Evolutionary conservation across 2,329 filamentous ascomycete species (phyloP), one percentile per base, ranked within the genome.

Genomic region (Calonectria montana): DNA sequence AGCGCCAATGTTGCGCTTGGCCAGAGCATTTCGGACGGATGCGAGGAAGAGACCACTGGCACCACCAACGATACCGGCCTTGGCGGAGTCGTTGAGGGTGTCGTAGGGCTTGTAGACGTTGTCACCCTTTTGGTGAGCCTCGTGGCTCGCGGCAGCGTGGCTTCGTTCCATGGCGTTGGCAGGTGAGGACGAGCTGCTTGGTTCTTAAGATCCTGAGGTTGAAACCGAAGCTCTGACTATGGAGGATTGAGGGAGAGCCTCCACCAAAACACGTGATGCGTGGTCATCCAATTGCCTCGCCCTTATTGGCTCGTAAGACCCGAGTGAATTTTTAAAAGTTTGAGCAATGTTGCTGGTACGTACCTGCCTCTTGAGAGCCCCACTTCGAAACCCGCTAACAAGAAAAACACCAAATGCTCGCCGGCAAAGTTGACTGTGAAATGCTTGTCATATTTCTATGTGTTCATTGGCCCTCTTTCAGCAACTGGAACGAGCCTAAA

Each of bases 11-110:
- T 98, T 98, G 82, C 91, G 89, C 87, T 92, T 95, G 67, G 92
- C 89, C 78, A 98, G 89, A 71, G 95, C 94, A 87, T 97, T 98
- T 87, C 96, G 94, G 76, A 97, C 89, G 67, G 94, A 92, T 63
- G 94, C 93, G 72, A 93, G 83, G 83, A 95, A 89, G 81, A 94
- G 86, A 79, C 95, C 95, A 72, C 90, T 89, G 71, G 87, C 86
- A 80, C 91, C 91, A 73, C 92, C 92, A 78, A 94, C 84, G 75
- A 92, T 80, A 47, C 89, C 90, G 73, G 91, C 91, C 82, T 90
- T 91, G 81, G 92, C 85, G 63, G 92, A 89, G 74, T 89, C 88
- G 76, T 89, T 88, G 78, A 97, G 84, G 77, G 94, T 92, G 88
- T 97, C 94, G 83, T 92, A 91, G 61, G 93, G 91, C 75, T 94